phyloP scores from a whole-genome alignment of 2,329 filamentous ascomycete species.

The Botrytis medusae region DNA sequence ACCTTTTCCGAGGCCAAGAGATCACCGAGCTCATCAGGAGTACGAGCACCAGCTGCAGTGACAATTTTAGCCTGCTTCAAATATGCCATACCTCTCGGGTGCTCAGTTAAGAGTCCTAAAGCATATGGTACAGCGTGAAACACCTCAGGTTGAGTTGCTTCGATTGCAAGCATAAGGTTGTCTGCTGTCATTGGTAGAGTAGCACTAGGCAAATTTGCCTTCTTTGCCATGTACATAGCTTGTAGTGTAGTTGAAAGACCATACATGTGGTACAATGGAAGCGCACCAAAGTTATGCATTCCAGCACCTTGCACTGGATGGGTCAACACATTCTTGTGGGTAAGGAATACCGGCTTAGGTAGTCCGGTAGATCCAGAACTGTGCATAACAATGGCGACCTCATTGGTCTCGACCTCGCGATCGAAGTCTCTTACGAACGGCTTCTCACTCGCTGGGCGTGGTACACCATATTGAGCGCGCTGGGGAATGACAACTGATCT shows the following conservation, averaged over 20 bases:
- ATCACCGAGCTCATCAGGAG: constrained; percentile 59
- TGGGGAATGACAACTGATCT: constrained; percentile 21
- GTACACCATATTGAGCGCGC: constrained; percentile 20
- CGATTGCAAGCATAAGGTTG: constrained; percentile 48
- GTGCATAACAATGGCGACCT: constrained; percentile 32
- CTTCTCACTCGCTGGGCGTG: constrained; percentile 9
- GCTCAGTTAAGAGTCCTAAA: constrained; percentile 61
- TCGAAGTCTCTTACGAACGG: constrained; percentile 20
- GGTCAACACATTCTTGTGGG: constrained; percentile 50
- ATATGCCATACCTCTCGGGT: constrained; percentile 51
- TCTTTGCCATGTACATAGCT: constrained; percentile 51
- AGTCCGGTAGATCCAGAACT: constrained; percentile 55
- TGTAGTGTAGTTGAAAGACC: constrained; percentile 56
- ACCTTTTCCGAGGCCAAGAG: constrained; percentile 52
- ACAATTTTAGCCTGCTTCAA: constrained; percentile 51
- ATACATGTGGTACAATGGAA: constrained; percentile 60
- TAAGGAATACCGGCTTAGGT: constrained; percentile 62
- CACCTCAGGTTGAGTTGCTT: constrained; percentile 45
- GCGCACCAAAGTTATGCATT: constrained; percentile 52
- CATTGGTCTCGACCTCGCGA: constrained; percentile 20
- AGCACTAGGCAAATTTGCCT: constrained; percentile 55
- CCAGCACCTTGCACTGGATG: constrained; percentile 40
- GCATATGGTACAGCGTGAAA: constrained; percentile 50
- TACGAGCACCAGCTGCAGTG: constrained; percentile 57
- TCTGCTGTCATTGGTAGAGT: constrained; percentile 53